Percentiles rank a stretch among this genome's conserved stretches.
Conservation (phyloP, 495 filamentous ascomycete species). For the Talaromyces adpressus region DNA sequence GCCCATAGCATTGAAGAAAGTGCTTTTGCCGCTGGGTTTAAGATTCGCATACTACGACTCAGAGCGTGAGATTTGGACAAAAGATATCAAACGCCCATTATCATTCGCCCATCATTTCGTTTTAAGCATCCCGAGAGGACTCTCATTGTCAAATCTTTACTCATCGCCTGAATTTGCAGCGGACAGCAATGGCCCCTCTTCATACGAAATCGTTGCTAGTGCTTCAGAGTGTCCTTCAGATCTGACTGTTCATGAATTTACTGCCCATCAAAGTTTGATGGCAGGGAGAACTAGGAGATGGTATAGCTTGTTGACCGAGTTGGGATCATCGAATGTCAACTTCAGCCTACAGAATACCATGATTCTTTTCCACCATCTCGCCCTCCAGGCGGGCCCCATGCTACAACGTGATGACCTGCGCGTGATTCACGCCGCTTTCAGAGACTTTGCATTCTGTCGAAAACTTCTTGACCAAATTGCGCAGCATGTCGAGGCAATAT, state of each 20-base stretch:
- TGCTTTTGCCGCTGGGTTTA: slow-evolving; percentile 17
- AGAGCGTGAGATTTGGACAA: slow-evolving; percentile 21
- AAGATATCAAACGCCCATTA: slow-evolving; percentile 14
- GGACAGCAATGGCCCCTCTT: slow-evolving; percentile 16
- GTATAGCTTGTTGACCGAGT: slow-evolving; percentile 42
- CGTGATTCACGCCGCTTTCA: slow-evolving; percentile 20
- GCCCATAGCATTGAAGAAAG: slow-evolving; percentile 15
- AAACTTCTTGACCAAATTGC: slow-evolving; percentile 21
- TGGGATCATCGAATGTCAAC: slow-evolving; percentile 40
- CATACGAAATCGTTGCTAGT: slow-evolving; percentile 33
- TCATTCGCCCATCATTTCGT: slow-evolving; percentile 33
- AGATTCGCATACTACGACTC: slow-evolving; percentile 18
- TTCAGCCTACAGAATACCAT: slow-evolving; percentile 37
- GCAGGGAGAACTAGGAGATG: slow-evolving; percentile 40
- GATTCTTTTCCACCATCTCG: slow-evolving; percentile 38
- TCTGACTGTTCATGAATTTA: slow-evolving; percentile 44
- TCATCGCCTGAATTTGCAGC: slow-evolving; percentile 11
- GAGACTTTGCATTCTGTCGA: slow-evolving; percentile 19
- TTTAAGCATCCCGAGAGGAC: slow-evolving; percentile 20
- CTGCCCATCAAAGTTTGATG: slow-evolving; percentile 37
- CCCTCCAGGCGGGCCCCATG: slow-evolving; percentile 37
- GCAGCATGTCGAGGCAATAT: slow-evolving; percentile 23
- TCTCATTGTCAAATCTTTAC: slow-evolving; percentile 17
- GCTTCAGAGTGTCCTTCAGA: slow-evolving; percentile 32
- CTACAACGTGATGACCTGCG: slow-evolving; percentile 11